Evolutionary conservation across 1,284 basidiomycete species (phyloP).

Genomic region (Wallemia hederae): DNA sequence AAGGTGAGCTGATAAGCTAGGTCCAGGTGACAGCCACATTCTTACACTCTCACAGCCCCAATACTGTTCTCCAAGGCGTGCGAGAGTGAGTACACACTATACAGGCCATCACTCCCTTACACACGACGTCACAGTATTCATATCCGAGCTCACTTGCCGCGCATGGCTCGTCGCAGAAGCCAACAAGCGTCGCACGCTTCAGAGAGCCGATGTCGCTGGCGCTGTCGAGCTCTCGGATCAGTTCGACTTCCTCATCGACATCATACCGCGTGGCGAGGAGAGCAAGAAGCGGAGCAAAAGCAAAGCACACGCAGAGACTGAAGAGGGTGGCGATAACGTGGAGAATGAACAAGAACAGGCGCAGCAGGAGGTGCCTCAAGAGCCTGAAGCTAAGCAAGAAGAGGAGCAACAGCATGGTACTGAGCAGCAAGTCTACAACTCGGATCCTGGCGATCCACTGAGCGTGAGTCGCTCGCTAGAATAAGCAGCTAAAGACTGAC

Average conservation of each 20-base stretch:
- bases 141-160: constrained; percentile 69
- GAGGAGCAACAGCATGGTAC: not conserved
- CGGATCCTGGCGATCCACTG: not conserved
- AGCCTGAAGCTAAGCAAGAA: not conserved
- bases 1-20: constrained; percentile 27
- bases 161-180: constrained; percentile 80
- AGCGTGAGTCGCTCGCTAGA: not conserved
- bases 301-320: not conserved
- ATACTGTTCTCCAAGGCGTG: constrained; percentile 86
- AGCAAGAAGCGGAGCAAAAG: not conserved
- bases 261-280: not conserved
- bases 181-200: constrained; percentile 67
- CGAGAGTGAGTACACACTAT: constrained; percentile 35
- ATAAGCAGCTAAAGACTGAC: not conserved
- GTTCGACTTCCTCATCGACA: not conserved
- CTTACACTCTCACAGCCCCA: constrained; percentile 28
- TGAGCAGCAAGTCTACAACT: not conserved
- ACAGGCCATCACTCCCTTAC: constrained; percentile 2
- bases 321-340: not conserved
- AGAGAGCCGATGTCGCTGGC: constrained; percentile 64
- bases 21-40: not conserved
- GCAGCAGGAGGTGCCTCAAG: not conserved
- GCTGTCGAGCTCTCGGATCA: constrained; percentile 54
- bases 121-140: constrained; percentile 37
- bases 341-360: not conserved